These are phyloP conservation scores for Plasmodium gonderi DNA, from an alignment of 169 alveolate genomes.

Conservation along the genomic window DNA sequence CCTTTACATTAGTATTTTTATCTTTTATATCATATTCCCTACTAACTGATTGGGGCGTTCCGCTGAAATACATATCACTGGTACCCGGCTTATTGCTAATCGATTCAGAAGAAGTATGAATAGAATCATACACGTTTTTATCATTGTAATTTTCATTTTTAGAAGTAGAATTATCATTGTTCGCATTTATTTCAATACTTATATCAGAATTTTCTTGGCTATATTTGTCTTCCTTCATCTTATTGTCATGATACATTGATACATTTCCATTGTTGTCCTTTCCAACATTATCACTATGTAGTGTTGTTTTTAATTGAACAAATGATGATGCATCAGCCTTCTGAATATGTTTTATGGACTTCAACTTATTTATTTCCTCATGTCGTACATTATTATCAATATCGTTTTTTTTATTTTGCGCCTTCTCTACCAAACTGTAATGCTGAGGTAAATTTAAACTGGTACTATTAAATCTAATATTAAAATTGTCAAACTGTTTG, in stretches of 20 bases:
- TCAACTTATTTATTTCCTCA: not conserved
- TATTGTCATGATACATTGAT: not conserved
- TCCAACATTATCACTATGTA: not conserved
- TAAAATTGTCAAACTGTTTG: not conserved
- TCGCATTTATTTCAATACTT: not conserved
- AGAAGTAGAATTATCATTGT: not conserved
- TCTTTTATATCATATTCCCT: not conserved
- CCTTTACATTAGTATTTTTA: not conserved
- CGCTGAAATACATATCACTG: not conserved
- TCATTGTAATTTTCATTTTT: not conserved
- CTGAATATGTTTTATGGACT: not conserved
- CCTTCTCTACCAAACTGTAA: conserved; percentile 13
- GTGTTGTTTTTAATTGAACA: not conserved
- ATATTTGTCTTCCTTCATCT: not conserved
- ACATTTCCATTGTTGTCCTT: not conserved
- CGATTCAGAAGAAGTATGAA: not conserved
- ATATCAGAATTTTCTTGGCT: not conserved
- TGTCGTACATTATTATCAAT: not conserved
- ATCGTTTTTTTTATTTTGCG: not conserved
- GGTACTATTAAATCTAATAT: not conserved
- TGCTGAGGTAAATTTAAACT: not conserved
- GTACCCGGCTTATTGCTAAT: not conserved
- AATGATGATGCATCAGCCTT: not conserved
- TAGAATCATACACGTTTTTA: not conserved
- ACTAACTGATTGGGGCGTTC: not conserved